These are phyloP conservation scores for Wilcoxina mikolae DNA, from an alignment of 495 filamentous ascomycete species.

Conservation along the genomic window DNA sequence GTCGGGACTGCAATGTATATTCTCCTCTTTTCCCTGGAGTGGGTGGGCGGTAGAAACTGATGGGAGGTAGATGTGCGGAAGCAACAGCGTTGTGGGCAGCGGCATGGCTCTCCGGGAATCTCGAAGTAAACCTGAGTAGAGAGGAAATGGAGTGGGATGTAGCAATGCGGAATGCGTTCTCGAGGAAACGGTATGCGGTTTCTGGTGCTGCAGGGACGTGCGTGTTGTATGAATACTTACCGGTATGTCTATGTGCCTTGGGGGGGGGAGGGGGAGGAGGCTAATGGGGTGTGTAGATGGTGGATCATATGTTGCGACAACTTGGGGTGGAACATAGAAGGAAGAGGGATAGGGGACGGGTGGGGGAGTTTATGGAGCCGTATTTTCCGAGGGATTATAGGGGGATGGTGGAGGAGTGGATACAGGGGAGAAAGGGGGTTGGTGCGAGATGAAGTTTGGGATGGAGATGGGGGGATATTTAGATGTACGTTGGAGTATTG, in stretches of 20 bases:
- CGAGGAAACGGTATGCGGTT: conserved; percentile 19
- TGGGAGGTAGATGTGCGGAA: neutral
- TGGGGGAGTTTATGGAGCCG: conserved; percentile 29
- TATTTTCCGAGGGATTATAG: conserved; percentile 32
- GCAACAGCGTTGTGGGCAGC: conserved; percentile 23
- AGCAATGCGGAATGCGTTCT: conserved; percentile 13
- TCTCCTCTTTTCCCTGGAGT: neutral
- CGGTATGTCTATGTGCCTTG: conserved; percentile 1
- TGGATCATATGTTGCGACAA: conserved; percentile 23
- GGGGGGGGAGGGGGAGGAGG: neutral
- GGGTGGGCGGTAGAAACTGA: neutral
- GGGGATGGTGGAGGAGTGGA: conserved; percentile 30
- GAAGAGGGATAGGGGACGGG: conserved; percentile 21
- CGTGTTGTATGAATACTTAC: conserved; percentile 20
- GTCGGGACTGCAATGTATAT: neutral
- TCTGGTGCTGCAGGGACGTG: conserved; percentile 16
- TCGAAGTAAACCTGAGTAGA: conserved; percentile 7
- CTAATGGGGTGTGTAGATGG: conserved; percentile 6
- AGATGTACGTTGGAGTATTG: no score
- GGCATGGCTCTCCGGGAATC: conserved; percentile 22
- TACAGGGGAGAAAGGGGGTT: neutral
- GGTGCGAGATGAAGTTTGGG: no score
- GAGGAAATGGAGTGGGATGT: conserved; percentile 19
- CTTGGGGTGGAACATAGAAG: conserved; percentile 20
- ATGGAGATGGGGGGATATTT: no score